Base-by-base conservation (phyloP, 129 eudicot species). In the Helianthus tuberosus region DNA sequence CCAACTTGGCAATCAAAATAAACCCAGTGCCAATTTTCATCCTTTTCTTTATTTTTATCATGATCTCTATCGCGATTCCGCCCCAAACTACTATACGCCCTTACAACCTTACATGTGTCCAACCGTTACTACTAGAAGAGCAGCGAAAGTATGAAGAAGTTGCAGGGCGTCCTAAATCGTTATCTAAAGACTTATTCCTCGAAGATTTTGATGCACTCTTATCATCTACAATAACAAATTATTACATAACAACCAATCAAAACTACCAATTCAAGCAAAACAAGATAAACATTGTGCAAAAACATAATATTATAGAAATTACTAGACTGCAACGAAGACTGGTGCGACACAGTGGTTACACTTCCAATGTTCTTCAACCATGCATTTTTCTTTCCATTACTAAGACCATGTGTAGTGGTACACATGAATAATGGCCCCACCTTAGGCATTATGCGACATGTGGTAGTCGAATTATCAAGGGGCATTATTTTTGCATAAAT, bases 121-220 rank as follows among this genome's bases (percentile, higher is more conserved):
- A 88, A 60, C n/a, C 91, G 48, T 88, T 93, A 73, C 84, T 83
- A 77, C 85, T 79, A 32, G 93, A 84, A 77, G 84, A 79, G 54
- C 91, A 81, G 1, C 91, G 91, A 65, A 75, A 78, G 67, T 85
- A 87, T 16, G 94, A 84, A 1, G 97, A 89, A 16, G 88, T 81
- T 32, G 85, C 69, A 20, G 87, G 48, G 7, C 85, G 87, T 14
- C 86, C 83, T 74, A 81, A 63, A 71, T 87, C 84, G 46, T 79
- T 80, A 79, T 65, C 80, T 41, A 49, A 78, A 53, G 88, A 80
- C 79, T 73, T 87, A 70, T 82, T 82, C 67, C 90, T 85, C 41
- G 77, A 71, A 27, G 88, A 53, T 75, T 83, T 82, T 68, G 80
- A 77, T 62, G 66, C 70, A 35, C 74, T 60, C 48, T 79, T 84